phyloP scores from a whole-genome alignment of 1,284 basidiomycete genomes.

The Stygiomarasmius scandens region DNA sequence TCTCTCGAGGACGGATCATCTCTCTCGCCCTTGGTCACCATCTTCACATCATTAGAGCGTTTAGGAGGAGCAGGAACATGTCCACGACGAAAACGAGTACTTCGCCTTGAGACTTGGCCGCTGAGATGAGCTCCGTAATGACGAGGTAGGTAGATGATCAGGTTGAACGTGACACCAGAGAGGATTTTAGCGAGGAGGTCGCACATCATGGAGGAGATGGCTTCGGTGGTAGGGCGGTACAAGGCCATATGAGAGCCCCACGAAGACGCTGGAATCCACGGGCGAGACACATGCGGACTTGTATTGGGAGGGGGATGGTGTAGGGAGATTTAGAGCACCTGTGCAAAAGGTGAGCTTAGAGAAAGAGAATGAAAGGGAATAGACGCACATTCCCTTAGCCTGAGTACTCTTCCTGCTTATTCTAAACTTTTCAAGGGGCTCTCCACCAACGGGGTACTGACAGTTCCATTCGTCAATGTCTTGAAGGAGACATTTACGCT shows the following conservation, averaged over 20 bases:
- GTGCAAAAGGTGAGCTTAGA: not conserved
- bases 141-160: conserved; percentile 35
- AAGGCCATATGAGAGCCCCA: conserved; percentile 37
- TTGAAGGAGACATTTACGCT: conserved; percentile 32
- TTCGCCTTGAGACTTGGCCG: conserved; percentile 42
- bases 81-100: conserved; percentile 46
- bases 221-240: conserved; percentile 23
- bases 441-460: too few species aligned
- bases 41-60: conserved; percentile 19
- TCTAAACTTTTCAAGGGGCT: conserved; percentile 40
- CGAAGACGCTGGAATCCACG: conserved; percentile 58
- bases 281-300: conserved; percentile 55
- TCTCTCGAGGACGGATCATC: conserved; percentile 1
- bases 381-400: conserved; percentile 37
- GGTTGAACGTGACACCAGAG: conserved; percentile 17
- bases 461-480: conserved; percentile 38
- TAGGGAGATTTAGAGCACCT: conserved; percentile 33
- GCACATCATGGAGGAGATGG: conserved; percentile 25
- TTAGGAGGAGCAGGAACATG: conserved; percentile 30
- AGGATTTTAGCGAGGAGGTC: conserved; percentile 25
- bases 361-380: conserved; percentile 10
- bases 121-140: conserved; percentile 45
- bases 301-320: conserved; percentile 46
- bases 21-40: conserved; percentile 18
- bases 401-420: conserved; percentile 40